phyloP scores from a whole-genome alignment of 768 basidiomycete genomes.

The Boletus coccyginus region DNA sequence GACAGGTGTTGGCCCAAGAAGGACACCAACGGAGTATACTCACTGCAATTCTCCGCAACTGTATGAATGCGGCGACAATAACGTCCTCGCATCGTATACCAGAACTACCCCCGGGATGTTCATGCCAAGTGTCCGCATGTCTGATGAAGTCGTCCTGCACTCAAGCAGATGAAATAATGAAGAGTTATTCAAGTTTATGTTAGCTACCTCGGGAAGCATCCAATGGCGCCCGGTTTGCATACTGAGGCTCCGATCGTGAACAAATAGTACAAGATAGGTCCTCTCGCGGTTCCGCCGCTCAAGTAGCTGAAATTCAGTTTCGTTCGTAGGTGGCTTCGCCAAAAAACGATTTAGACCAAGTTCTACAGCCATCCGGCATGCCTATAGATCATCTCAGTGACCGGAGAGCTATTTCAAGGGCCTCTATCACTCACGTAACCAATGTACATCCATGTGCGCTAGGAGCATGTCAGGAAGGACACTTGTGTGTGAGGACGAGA shows the following conservation, averaged over 20 bases:
- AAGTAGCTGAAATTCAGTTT: slow-evolving; percentile 61
- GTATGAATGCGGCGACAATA: slow-evolving; percentile 72
- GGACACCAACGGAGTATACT: slow-evolving; percentile 25
- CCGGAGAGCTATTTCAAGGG: not conserved
- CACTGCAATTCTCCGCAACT: slow-evolving; percentile 78
- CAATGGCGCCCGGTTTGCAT: slow-evolving; percentile 84
- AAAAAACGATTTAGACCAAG: slow-evolving; percentile 74
- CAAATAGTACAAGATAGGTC: slow-evolving; percentile 82
- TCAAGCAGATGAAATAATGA: slow-evolving; percentile 10
- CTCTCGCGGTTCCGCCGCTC: slow-evolving; percentile 85
- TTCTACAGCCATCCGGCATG: slow-evolving; percentile 86
- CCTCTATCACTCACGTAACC: slow-evolving; percentile 59
- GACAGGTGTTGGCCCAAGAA: not conserved
- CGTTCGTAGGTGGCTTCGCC: slow-evolving; percentile 50
- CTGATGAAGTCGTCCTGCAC: slow-evolving; percentile 66
- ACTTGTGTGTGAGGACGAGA: not conserved
- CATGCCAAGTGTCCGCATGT: slow-evolving; percentile 69
- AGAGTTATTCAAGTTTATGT: not conserved
- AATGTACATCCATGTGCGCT: slow-evolving; percentile 87
- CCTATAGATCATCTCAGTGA: slow-evolving; percentile 39
- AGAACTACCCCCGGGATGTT: slow-evolving; percentile 40
- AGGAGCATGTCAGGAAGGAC: slow-evolving; percentile 16
- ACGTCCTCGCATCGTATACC: slow-evolving; percentile 74
- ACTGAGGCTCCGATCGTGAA: slow-evolving; percentile 82
- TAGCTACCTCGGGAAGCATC: slow-evolving; percentile 75